These are phyloP conservation scores for Daldinia eschscholtzii DNA, from an alignment of 2,329 filamentous ascomycete species.

Conservation along the genomic window DNA sequence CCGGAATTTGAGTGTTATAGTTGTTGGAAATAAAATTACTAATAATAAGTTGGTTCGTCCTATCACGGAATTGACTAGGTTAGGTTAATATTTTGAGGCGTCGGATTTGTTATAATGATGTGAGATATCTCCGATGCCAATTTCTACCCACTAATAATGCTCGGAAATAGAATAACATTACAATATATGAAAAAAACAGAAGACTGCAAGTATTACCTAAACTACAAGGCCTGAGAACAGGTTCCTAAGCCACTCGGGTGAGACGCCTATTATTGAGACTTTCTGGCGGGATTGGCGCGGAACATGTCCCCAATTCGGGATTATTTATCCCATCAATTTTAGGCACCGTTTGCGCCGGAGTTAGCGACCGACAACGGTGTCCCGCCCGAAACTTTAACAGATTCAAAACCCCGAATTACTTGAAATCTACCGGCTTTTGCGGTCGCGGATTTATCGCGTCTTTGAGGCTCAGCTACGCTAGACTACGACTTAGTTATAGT, in stretches of 20 bases:
- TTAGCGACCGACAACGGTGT: not conserved
- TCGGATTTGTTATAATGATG: not conserved
- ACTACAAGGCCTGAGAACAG: not conserved
- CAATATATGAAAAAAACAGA: not conserved
- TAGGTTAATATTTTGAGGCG: not conserved
- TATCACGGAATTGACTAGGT: not conserved
- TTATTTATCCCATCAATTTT: not conserved
- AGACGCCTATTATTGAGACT: not conserved
- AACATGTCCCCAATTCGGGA: not conserved
- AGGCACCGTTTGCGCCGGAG: not conserved
- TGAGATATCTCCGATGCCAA: not conserved
- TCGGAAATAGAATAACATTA: not conserved
- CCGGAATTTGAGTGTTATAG: not conserved
- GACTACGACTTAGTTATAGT: not conserved
- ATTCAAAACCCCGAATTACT: not conserved
- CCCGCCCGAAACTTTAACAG: not conserved
- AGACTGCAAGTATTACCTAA: not conserved
- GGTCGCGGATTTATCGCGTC: constrained; percentile 31
- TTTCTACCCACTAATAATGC: constrained; percentile 3
- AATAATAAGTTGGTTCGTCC: not conserved
- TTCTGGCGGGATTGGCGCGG: not conserved
- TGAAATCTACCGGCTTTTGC: not conserved
- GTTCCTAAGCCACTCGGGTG: not conserved
- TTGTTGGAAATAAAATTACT: not conserved
- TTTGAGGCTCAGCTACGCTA: constrained; percentile 2